Evolutionary conservation across 2,329 filamentous ascomycete genomes (phyloP), one percentile per base, ranked within the genome.

Genomic region (Conoideocrella luteorostrata): DNA sequence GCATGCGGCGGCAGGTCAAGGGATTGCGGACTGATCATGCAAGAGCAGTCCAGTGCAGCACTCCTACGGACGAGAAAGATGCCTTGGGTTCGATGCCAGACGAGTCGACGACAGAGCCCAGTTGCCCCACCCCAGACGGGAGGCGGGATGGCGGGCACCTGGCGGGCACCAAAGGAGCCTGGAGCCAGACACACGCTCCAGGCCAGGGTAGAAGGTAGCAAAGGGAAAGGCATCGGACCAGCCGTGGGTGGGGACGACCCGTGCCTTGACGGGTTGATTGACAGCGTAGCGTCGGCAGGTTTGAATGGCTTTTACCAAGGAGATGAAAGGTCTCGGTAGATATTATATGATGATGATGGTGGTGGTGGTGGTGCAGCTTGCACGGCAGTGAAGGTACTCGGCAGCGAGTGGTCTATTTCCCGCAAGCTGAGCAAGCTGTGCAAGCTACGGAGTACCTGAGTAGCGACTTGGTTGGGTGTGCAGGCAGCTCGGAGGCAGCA

Each of bases 191-290:
- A n/a, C n/a, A 43, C 10, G 18, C 21, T 56, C 58, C 58, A 56
- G 61, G 57, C 52, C 56, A 50, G 54, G 51, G 56, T 53, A 52
- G 57, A 54, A 60, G 58, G 58, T 55, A 50, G 50, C 51, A 55
- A n/a, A n/a, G n/a, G n/a, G n/a, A 59, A 55, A 56, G 59, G 54
- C 41, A 38, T 39, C 33, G 17, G 40, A 33, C 13, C 28, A 24
- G 20, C 18, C 18, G 13, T 13, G 35, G 40, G 42, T 42, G 39
- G 38, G 39, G 46, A 39, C 41, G 35, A 43, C 39, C 32, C 42
- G 45, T 47, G 37, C 33, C 44, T 44, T 15, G 45, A 41, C 17
- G 29, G 28, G 7, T 40, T 13, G 23, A 15, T 17, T 43, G 21
- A 20, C 18, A 32, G 32, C 38, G 41, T 42, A 39, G 41, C 33